Conservation (phyloP, 2,329 filamentous ascomycete species). For the Metarhizium robertsii region DNA sequence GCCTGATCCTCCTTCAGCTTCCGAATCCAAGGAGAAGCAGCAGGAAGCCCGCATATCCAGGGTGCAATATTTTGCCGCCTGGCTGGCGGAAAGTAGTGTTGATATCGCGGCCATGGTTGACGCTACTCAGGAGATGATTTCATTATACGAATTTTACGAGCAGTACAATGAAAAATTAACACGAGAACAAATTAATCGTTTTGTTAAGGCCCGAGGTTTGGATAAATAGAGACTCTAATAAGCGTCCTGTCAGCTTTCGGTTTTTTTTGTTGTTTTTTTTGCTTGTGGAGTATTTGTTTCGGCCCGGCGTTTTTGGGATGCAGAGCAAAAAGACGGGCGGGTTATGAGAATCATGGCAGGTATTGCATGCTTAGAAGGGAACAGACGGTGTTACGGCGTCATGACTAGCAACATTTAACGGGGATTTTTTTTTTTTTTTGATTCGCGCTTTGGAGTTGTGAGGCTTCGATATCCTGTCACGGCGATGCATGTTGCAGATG, state of each 20-base stretch:
- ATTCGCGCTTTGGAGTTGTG: neutral
- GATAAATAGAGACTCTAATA: slow-evolving; percentile 33
- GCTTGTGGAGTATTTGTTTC: too few relatives aligned
- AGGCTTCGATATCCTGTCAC: neutral
- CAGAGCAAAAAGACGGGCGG: neutral
- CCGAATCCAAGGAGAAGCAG: slow-evolving; percentile 35
- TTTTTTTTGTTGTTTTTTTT: neutral
- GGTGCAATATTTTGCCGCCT: slow-evolving; percentile 58
- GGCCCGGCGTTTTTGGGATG: neutral
- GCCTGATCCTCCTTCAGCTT: slow-evolving; percentile 8
- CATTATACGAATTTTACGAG: slow-evolving; percentile 67
- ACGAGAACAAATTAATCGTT: slow-evolving; percentile 48
- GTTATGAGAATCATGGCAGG: neutral
- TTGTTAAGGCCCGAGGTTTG: slow-evolving; percentile 47
- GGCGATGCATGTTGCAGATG: neutral
- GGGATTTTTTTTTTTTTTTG: neutral
- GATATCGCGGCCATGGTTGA: slow-evolving; percentile 81
- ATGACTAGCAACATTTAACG: neutral
- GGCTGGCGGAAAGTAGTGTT: slow-evolving; percentile 78
- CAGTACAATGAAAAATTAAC: slow-evolving; percentile 52
- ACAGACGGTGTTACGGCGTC: neutral
- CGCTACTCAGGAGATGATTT: slow-evolving; percentile 84
- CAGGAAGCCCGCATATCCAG: slow-evolving; percentile 52
- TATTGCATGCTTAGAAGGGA: neutral
- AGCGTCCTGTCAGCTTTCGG: neutral